Base-by-base conservation (phyloP, 805 yeast species). In the Teunomyces cretensis region DNA sequence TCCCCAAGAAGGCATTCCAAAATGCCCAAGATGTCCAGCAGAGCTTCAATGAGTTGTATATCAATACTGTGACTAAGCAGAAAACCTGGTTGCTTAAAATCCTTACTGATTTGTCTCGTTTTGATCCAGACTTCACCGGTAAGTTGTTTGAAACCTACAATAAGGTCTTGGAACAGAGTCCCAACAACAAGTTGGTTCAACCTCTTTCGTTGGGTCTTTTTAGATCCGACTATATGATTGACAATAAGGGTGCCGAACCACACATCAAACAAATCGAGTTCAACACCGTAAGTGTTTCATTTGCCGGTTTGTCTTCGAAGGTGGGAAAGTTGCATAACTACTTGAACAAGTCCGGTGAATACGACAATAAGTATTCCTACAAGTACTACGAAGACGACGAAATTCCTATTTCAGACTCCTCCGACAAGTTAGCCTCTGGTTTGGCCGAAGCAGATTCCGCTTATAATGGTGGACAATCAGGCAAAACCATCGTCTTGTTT, bases 271-370 rank as follows among this genome's bases (percentile, higher is more conserved):
- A 94, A 65, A 94, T 94, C 42, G 99, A 94, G 64, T 92, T 92
- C 70, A 94, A 94, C 66, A 91, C 99, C 1, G 88, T 94, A 2
- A 86, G 96, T 56, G 96, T 92, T 3, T 91, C 97, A 1, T 94
- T 94, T 70, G 97, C 96, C 15, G 98, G 96, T 0, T 72, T 94
- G 45, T 84, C 96, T 1, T 63, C 89, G 11, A 86, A 84, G 60
- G 92, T 88, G 19, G 86, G 94, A 15, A 72, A 79, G 52, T 69
- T 88, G 45, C 99, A 94, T 64, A 64, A 74, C 15, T 88, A 78
- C 55, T 65, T 86, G 57, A 85, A 86, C 59, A 58, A 65, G 3
- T 57, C 70, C 6, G 90, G 90, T 2, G 63, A 65, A n/a, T 87
- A 86, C 57, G 69, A 69, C 51, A 35, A 36, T 6, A 57, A 67